Conservation (phyloP, 306 rosid genomes). For the Mimosa bimucronata region DNA sequence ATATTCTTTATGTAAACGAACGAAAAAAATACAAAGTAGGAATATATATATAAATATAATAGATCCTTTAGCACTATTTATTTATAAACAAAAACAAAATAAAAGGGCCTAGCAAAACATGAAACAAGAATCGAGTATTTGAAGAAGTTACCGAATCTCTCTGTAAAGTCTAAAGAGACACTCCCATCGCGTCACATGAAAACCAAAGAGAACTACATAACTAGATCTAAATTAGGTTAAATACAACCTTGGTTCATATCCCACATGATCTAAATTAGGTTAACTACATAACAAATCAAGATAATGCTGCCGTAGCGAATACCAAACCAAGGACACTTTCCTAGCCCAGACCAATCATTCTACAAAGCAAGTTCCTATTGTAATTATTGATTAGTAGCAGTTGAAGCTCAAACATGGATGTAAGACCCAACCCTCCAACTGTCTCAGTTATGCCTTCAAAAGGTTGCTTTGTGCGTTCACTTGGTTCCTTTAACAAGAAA, state of each 20-base stretch:
- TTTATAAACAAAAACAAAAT: neutral
- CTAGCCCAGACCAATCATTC: neutral
- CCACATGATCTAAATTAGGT: neutral
- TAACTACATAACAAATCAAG: constrained; percentile 11
- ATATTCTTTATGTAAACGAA: neutral
- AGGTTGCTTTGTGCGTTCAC: neutral
- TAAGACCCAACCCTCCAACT: neutral
- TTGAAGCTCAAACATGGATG: neutral
- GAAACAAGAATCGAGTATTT: neutral
- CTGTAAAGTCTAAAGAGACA: neutral
- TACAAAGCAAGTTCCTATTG: neutral
- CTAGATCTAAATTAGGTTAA: neutral
- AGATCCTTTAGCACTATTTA: neutral
- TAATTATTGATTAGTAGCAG: too few relatives aligned
- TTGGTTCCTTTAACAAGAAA: neutral
- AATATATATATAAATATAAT: too few relatives aligned
- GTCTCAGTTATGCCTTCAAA: neutral
- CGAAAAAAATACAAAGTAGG: neutral
- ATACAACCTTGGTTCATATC: constrained; percentile 11
- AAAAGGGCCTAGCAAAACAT: neutral
- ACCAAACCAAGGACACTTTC: constrained; percentile 14
- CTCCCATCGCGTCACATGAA: neutral
- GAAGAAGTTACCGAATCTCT: neutral
- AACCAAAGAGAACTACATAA: neutral
- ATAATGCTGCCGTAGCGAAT: neutral